phyloP scores from a whole-genome alignment of 495 filamentous ascomycete species.

The Thermothielavioides terrestris region DNA sequence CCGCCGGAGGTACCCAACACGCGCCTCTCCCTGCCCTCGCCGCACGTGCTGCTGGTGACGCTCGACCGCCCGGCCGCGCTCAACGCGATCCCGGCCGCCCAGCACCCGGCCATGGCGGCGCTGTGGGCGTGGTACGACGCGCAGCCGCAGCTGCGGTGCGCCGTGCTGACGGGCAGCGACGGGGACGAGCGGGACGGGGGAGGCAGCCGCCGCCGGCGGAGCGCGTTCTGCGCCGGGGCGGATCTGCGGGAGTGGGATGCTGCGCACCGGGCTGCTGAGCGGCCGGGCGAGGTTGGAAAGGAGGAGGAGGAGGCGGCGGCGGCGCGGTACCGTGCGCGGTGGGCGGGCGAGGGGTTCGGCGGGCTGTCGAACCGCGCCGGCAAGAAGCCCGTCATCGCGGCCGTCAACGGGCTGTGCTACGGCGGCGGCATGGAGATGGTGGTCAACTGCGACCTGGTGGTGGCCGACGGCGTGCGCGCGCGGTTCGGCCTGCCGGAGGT shows the following conservation, averaged over 20 bases:
- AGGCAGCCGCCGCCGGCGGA: too few relatives aligned
- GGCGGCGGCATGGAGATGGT: conserved; percentile 75
- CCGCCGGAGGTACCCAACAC: conserved; percentile 24
- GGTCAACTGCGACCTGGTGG: conserved; percentile 64
- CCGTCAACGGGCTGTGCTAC: conserved; percentile 66
- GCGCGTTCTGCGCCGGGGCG: conserved; percentile 51
- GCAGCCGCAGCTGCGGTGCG: conserved; percentile 47
- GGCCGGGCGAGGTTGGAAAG: conserved; percentile 31
- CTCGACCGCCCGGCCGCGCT: conserved; percentile 51
- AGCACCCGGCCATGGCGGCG: conserved; percentile 43
- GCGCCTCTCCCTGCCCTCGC: conserved; percentile 46
- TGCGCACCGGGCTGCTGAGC: conserved; percentile 19
- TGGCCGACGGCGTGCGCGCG: conserved; percentile 47
- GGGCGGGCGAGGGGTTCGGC: conserved; percentile 34
- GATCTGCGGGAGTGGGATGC: conserved; percentile 46
- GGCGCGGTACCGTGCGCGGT: not conserved
- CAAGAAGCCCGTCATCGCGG: conserved; percentile 68
- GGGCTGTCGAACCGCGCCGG: conserved; percentile 42
- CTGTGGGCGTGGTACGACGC: conserved; percentile 53
- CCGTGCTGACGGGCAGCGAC: conserved; percentile 44
- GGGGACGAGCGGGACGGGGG: too few relatives aligned
- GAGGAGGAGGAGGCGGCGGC: not conserved
- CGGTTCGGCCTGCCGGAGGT: conserved; percentile 67
- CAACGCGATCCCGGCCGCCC: conserved; percentile 47
- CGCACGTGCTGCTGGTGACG: conserved; percentile 51